Conservation (phyloP, 148 eudicot genomes). For the Rhododendron williamsianum region DNA sequence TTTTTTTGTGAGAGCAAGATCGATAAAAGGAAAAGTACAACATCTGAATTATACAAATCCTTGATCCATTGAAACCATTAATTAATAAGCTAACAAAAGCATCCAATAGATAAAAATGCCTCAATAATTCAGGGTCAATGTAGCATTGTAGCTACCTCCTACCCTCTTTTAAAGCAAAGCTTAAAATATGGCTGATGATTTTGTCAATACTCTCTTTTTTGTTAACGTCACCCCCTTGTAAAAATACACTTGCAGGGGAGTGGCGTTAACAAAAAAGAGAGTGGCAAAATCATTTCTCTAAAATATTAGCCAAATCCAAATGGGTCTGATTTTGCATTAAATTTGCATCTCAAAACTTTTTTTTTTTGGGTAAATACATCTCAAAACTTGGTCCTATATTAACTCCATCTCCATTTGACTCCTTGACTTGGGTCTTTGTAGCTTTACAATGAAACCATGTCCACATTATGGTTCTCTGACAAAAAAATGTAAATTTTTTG, state of each 20-base stretch:
- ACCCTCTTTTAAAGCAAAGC: background rate
- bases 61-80: background rate
- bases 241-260: too few relatives aligned
- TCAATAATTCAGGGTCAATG: background rate
- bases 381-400: background rate
- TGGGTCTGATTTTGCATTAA: background rate
- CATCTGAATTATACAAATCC: background rate
- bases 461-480: background rate
- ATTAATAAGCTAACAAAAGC: background rate
- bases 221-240: too few relatives aligned
- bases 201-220: too few relatives aligned
- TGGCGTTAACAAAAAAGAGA: too few relatives aligned
- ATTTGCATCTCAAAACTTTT: background rate
- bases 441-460: background rate
- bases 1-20: background rate
- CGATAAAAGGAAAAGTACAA: background rate
- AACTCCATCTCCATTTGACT: background rate
- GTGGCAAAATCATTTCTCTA: background rate
- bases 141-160: background rate
- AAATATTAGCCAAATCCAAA: background rate
- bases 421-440: conserved; percentile 3
- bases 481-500: background rate
- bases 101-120: background rate
- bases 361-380: background rate
- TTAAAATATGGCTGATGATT: background rate